Conservation (phyloP, 2,329 filamentous ascomycete genomes). For the Fusarium acutatum region DNA sequence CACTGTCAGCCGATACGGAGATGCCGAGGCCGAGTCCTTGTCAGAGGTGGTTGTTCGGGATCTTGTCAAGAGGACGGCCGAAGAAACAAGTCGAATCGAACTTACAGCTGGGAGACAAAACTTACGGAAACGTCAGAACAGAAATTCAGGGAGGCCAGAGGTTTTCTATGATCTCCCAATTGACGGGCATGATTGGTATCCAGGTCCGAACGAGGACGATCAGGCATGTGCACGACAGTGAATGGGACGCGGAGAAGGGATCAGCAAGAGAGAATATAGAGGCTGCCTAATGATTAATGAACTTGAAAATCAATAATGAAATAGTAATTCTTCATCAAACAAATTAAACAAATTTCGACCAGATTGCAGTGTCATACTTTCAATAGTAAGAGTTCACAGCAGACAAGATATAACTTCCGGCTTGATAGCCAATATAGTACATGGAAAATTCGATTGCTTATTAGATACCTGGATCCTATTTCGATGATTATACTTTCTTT, state of each 20-base stretch:
- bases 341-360: not conserved
- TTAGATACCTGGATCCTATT: not conserved
- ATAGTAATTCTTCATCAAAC: not conserved
- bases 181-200: constrained; percentile 33
- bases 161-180: constrained; percentile 37
- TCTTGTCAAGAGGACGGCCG: constrained; percentile 11
- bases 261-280: not conserved
- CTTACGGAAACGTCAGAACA: constrained; percentile 43
- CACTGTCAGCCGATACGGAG: not conserved
- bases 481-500: not conserved
- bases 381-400: not conserved
- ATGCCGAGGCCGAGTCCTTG: not conserved
- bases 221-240: constrained; percentile 14
- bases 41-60: not conserved
- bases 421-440: not conserved
- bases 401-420: not conserved
- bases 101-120: constrained; percentile 44
- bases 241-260: constrained; percentile 22
- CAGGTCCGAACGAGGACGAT: constrained; percentile 37
- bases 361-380: not conserved
- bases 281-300: constrained; percentile 14
- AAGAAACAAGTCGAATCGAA: constrained; percentile 39
- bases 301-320: not conserved
- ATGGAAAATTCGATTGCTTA: not conserved
- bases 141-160: constrained; percentile 41